Percentiles rank a stretch among this genome's conserved stretches.
These are phyloP conservation scores for Claviceps pazoutovae DNA, from an alignment of 2,329 filamentous ascomycete genomes.

Conservation along the genomic window DNA sequence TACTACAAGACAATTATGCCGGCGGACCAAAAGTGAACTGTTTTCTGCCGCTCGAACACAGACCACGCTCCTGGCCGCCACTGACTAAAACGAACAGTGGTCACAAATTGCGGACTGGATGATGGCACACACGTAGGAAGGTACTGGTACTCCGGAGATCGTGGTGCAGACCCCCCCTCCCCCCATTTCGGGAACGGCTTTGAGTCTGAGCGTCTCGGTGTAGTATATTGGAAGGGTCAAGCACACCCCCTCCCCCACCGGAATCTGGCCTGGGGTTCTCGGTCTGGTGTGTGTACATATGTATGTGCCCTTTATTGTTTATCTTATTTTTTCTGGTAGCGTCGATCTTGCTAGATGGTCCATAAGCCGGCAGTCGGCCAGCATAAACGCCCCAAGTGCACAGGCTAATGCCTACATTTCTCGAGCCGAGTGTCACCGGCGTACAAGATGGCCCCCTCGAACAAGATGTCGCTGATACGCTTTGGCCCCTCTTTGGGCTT, in stretches of 20 bases:
- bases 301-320: background rate
- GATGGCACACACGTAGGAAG: background rate
- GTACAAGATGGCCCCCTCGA: background rate
- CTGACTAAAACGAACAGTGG: background rate
- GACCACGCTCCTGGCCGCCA: background rate
- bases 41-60: background rate
- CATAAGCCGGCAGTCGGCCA: background rate
- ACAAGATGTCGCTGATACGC: background rate
- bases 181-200: background rate
- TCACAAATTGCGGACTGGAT: background rate
- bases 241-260: background rate
- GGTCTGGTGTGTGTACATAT: background rate
- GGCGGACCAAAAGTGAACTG: background rate
- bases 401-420: background rate
- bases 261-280: background rate
- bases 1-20: background rate
- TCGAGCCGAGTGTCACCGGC: background rate
- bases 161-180: background rate
- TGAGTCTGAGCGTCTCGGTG: background rate
- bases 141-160: background rate
- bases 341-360: background rate
- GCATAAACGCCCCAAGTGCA: background rate
- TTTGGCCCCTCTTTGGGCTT: background rate
- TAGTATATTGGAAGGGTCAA: background rate
- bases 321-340: background rate